These are phyloP conservation scores for Polyporus tsugae DNA, from an alignment of 1,284 basidiomycete species.

Conservation along the genomic window DNA sequence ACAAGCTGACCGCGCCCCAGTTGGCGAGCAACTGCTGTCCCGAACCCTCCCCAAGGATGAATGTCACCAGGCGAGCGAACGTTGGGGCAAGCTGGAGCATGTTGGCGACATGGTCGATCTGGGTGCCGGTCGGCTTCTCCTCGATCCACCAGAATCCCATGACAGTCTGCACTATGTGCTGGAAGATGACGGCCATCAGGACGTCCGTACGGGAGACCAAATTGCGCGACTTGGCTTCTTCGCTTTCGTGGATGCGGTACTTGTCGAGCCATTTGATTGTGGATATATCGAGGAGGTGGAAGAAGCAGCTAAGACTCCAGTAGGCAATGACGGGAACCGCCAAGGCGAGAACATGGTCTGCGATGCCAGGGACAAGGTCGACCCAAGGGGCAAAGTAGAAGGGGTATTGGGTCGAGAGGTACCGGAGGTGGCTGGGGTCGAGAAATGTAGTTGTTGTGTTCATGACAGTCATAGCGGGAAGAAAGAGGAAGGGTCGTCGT, in stretches of 20 bases:
- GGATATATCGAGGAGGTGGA: slow-evolving; percentile 83
- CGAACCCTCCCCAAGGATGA: slow-evolving; percentile 47
- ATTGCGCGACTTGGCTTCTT: slow-evolving; percentile 83
- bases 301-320: slow-evolving; percentile 86
- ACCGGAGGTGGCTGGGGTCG: slow-evolving; percentile 36
- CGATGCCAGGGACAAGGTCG: slow-evolving; percentile 31
- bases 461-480: slow-evolving; percentile 29
- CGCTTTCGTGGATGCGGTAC: slow-evolving; percentile 89
- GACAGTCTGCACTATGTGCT: slow-evolving; percentile 84
- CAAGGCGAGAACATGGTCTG: slow-evolving; percentile 82
- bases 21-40: slow-evolving; percentile 44
- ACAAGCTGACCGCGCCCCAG: slow-evolving; percentile 63
- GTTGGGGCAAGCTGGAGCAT: slow-evolving; percentile 51
- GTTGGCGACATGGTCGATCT: slow-evolving; percentile 60
- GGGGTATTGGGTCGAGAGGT: slow-evolving; percentile 37
- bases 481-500: neutral
- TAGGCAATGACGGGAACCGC: slow-evolving; percentile 86
- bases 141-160: slow-evolving; percentile 80
- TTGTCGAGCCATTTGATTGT: slow-evolving; percentile 83
- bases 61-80: slow-evolving; percentile 52
- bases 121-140: slow-evolving; percentile 51
- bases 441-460: slow-evolving; percentile 36
- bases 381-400: slow-evolving; percentile 39
- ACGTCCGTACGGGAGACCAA: slow-evolving; percentile 85
- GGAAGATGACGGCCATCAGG: slow-evolving; percentile 47